phyloP scores from a whole-genome alignment of 2,329 filamentous ascomycete genomes.

The Fusarium luffae region DNA sequence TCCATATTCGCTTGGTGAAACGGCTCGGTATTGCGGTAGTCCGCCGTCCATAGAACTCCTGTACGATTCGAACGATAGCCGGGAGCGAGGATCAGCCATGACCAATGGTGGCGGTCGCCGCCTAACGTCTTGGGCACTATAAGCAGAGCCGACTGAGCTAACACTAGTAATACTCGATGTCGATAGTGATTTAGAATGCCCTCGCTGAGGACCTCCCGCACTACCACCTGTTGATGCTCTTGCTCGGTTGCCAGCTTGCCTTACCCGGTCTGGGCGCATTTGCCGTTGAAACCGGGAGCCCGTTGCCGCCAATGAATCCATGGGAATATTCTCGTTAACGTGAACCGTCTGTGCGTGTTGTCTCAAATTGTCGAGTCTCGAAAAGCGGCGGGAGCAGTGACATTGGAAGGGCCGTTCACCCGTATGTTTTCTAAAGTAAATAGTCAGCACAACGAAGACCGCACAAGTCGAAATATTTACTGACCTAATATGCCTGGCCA shows the following conservation, averaged over 20 bases:
- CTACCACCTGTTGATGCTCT: conserved; percentile 83
- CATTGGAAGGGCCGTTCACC: conserved; percentile 97
- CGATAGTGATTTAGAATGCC: conserved; percentile 87
- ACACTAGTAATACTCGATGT: conserved; percentile 87
- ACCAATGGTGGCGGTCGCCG: conserved; percentile 83
- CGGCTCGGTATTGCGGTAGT: conserved; percentile 68
- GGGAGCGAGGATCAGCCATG: conserved; percentile 79
- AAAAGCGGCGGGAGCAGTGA: conserved; percentile 93
- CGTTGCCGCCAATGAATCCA: conserved; percentile 90
- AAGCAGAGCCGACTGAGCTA: conserved; percentile 72
- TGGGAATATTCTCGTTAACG: conserved; percentile 95
- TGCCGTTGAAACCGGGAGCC: conserved; percentile 93
- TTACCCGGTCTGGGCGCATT: conserved; percentile 85
- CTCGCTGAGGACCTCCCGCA: conserved; percentile 74
- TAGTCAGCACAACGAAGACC: conserved; percentile 12
- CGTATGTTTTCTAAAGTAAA: conserved; percentile 82
- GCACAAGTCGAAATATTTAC: background rate
- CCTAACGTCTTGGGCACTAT: conserved; percentile 73
- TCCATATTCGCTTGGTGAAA: conserved; percentile 79
- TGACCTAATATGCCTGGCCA: conserved; percentile 92
- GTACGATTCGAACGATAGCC: conserved; percentile 75
- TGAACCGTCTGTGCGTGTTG: conserved; percentile 99
- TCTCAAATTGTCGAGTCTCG: conserved; percentile 90
- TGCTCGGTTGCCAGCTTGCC: conserved; percentile 77
- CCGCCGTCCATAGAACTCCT: conserved; percentile 71